phyloP scores from a whole-genome alignment of 352 stramenopile species.

The Globisporangium okanoganense region DNA sequence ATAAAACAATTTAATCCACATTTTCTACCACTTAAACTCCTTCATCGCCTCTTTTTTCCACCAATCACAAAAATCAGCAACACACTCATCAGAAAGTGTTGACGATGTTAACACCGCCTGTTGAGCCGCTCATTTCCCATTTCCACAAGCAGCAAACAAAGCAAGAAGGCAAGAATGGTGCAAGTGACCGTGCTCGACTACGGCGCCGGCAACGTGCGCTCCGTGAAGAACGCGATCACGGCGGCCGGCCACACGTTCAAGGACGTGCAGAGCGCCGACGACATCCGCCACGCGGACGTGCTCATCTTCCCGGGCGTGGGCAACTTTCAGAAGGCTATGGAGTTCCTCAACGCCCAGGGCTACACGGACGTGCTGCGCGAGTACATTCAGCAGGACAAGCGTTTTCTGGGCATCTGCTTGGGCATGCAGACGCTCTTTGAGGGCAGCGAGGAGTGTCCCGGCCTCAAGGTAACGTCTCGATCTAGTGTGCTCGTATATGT shows the following conservation, averaged over 20 bases:
- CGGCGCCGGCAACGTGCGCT: constrained; percentile 98
- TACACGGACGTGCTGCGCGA: constrained; percentile 87
- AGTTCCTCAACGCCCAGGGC: constrained; percentile 86
- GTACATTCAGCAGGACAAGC: constrained; percentile 84
- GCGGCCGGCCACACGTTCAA: constrained; percentile 86
- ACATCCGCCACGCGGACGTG: constrained; percentile 87
- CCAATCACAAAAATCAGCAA: neutral
- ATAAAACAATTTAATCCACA: neutral
- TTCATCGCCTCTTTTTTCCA: neutral
- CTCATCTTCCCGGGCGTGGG: constrained; percentile 87
- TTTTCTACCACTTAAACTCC: neutral
- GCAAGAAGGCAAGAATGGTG: constrained; percentile 38
- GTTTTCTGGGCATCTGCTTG: constrained; percentile 97
- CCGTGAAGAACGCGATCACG: constrained; percentile 95
- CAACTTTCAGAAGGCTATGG: constrained; percentile 89
- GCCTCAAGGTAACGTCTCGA: constrained; percentile 31
- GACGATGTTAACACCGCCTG: neutral
- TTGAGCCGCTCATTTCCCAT: neutral
- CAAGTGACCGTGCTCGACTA: constrained; percentile 95
- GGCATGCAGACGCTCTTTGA: constrained; percentile 99
- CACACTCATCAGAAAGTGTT: neutral
- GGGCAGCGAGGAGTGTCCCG: constrained; percentile 90
- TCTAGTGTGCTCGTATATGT: neutral
- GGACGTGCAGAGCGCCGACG: constrained; percentile 83
- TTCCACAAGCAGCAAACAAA: neutral